Base-by-base conservation (phyloP, 345 rosid genomes). In the Hibiscus trionum region DNA sequence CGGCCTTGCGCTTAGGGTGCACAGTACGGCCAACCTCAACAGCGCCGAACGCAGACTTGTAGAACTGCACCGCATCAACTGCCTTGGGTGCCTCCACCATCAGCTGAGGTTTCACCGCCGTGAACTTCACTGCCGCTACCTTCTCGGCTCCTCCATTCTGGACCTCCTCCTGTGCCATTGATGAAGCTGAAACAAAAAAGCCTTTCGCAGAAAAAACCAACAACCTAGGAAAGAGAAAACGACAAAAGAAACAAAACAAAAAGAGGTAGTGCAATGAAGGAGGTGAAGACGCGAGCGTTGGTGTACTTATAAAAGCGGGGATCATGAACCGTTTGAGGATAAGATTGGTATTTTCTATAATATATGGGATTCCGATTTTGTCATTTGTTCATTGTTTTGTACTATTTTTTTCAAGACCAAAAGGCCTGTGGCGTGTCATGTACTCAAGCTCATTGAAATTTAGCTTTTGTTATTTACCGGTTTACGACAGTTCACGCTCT, bases 1-100 rank as follows among this genome's bases (percentile, higher is more conserved):
- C 97, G 10, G 93, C 92, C 83, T 92, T 95, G 52, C 98, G 97
- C 86, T 95, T 90, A 31, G 93, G 87, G 77, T 86, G 81, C 64
- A 86, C 71, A 27, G 86, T 77, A 50, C 96, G 93, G 37, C 84
- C 80, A 21, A 78, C 69, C 83, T 92, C 97, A 46, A 78, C 80
- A 6, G 98, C 98, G 4, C 88, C 96, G 39, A 95, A 92, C 7
- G 88, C 97, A 0, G 82, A 53, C 84, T 89, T 92, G 89, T 92
- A 95, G 84, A 95, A 92, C 76, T 85, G 72, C 27, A 95, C 86
- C 5, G 97, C 98, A 0, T 89, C 97, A 26, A 56, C 73, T 3
- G 91, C 98, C 76, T 87, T 95, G 2, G 97, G 88, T 7, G 98
- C 93, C 74, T 89, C 97, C 17, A 95, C 90, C 56, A 81, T 21